Evolutionary conservation across 2,329 filamentous ascomycete species (phyloP).

Genomic region (Penicillium expansum): DNA sequence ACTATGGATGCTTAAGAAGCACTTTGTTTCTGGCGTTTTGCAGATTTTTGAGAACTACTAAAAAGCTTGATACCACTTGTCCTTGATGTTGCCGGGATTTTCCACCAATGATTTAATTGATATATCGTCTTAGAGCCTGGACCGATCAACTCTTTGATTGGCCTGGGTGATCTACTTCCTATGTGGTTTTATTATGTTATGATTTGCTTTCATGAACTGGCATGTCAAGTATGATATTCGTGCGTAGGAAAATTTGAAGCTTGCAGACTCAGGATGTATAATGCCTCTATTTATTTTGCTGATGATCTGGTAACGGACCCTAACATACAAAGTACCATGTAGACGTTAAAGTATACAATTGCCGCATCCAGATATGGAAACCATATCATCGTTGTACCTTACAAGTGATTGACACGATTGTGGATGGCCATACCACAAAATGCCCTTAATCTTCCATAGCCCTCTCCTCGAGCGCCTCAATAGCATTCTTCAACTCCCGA

Average conservation of each 20-base stretch:
- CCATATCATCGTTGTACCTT: neutral
- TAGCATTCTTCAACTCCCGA: constrained; percentile 47
- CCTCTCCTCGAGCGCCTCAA: constrained; percentile 43
- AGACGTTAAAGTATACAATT: neutral
- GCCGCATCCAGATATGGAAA: neutral
- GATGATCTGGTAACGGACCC: neutral
- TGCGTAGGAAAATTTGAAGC: neutral
- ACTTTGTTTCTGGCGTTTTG: constrained; percentile 7
- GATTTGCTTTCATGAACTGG: neutral
- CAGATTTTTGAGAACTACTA: neutral
- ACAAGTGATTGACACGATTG: neutral
- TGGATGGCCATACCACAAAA: neutral
- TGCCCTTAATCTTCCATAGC: constrained; percentile 34
- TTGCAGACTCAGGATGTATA: neutral
- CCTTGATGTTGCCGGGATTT: neutral
- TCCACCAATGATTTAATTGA: neutral
- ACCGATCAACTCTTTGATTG: neutral
- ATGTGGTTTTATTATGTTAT: neutral
- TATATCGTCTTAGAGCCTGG: neutral
- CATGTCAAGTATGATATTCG: neutral
- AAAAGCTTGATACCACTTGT: constrained; percentile 5
- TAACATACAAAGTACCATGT: neutral
- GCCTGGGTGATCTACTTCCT: neutral
- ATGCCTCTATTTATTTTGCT: neutral
- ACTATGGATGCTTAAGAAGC: neutral